Evolutionary conservation across 305 asterid species (phyloP).

Genomic region (Fraxinus latifolia): DNA sequence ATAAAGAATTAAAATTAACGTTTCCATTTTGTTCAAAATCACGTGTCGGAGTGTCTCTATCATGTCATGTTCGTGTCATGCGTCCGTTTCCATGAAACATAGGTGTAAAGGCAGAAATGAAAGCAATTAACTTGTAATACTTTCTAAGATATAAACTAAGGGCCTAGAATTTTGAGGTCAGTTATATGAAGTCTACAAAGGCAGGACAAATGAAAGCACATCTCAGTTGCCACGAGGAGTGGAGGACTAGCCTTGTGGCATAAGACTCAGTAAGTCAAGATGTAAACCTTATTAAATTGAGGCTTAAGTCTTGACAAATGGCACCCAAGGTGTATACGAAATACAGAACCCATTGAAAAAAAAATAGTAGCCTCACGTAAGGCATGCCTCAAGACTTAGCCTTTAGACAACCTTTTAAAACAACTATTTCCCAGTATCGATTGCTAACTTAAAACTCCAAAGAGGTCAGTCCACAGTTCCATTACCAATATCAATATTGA

Average conservation of each 20-base stretch:
- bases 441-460: background rate
- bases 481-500: background rate
- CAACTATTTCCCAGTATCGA: background rate
- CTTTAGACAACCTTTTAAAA: background rate
- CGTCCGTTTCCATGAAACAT: background rate
- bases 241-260: background rate
- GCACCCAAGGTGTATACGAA: background rate
- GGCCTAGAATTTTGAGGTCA: background rate
- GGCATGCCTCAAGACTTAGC: background rate
- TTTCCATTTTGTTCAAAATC: background rate
- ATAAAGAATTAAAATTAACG: too few relatives aligned
- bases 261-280: background rate
- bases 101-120: background rate
- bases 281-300: background rate
- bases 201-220: background rate
- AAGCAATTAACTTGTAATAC: background rate
- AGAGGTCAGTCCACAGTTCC: background rate
- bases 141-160: background rate
- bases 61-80: background rate
- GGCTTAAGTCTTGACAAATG: background rate
- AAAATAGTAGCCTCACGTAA: background rate
- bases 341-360: background rate
- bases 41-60: background rate
- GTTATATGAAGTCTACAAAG: background rate
- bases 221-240: background rate